Conservation (phyloP, 1,284 basidiomycete species). For the Peniophora sp. region DNA sequence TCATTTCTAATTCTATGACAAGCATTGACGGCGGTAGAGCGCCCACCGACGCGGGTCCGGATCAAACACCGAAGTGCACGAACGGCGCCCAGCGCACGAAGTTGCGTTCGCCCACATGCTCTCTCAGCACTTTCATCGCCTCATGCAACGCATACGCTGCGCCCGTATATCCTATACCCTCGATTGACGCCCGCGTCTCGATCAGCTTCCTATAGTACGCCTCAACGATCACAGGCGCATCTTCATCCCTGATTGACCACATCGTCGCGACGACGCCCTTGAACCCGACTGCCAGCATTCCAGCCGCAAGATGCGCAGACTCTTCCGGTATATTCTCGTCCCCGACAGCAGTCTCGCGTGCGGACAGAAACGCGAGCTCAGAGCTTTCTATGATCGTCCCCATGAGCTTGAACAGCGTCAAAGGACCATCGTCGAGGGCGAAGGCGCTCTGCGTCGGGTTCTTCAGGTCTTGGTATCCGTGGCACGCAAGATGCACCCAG, state of each 20-base stretch:
- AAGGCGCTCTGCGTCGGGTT: slow-evolving; percentile 1
- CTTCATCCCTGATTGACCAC: slow-evolving; percentile 15
- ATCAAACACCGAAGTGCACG: not conserved
- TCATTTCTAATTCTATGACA: too few species aligned
- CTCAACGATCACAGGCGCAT: slow-evolving; percentile 10
- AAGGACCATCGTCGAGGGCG: not conserved
- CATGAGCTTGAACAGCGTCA: not conserved
- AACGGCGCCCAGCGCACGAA: not conserved
- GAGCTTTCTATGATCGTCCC: not conserved
- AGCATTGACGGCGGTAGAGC: too few species aligned
- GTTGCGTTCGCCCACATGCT: not conserved
- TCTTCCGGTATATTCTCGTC: slow-evolving; percentile 14
- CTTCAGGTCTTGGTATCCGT: not conserved
- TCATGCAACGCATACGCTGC: slow-evolving; percentile 3
- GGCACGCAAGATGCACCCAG: slow-evolving; percentile 2
- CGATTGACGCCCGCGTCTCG: not conserved
- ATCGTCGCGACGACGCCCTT: slow-evolving; percentile 16
- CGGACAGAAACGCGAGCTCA: slow-evolving; percentile 15
- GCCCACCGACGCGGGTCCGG: too few species aligned
- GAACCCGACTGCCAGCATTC: slow-evolving; percentile 17
- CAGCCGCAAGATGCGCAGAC: slow-evolving; percentile 17
- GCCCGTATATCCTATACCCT: not conserved
- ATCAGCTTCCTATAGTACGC: slow-evolving; percentile 3
- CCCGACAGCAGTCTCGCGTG: slow-evolving; percentile 18
- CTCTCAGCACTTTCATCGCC: not conserved